phyloP scores from a whole-genome alignment of 768 basidiomycete species.

The Rhodotorula diobovata region DNA sequence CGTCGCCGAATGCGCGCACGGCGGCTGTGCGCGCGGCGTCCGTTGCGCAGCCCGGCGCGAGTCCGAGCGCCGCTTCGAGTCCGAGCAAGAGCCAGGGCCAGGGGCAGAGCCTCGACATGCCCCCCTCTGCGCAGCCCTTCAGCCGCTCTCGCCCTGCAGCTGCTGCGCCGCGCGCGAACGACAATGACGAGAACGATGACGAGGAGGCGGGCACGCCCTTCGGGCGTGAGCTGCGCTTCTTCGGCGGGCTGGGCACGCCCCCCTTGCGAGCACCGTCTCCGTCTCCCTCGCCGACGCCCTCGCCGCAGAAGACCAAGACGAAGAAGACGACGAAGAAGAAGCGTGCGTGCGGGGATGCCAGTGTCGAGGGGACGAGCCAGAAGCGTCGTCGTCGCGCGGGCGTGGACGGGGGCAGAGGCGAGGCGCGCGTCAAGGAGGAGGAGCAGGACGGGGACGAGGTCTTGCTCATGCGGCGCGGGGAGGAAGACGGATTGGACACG shows the following conservation, averaged over 20 bases:
- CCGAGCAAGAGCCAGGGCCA: neutral
- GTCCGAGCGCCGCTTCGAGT: neutral
- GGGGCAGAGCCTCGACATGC: neutral
- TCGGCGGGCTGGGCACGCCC: neutral
- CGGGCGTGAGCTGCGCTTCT: constrained; percentile 1
- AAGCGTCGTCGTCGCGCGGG: too few species aligned
- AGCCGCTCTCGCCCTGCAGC: neutral
- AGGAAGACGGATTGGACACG: neutral
- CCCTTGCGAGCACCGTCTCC: neutral
- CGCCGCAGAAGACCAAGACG: neutral
- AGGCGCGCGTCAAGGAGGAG: neutral
- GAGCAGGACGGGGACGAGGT: neutral
- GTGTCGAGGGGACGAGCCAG: too few species aligned
- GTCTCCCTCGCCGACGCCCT: neutral
- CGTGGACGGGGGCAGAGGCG: neutral
- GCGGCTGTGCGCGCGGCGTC: neutral
- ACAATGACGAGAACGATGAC: neutral
- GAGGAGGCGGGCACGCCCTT: neutral
- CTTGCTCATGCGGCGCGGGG: neutral
- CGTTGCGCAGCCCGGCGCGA: too few species aligned
- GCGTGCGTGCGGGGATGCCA: too few species aligned
- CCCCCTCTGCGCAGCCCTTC: constrained; percentile 18
- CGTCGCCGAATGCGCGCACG: constrained; percentile 10
- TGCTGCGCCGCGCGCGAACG: too few species aligned
- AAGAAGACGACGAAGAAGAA: constrained; percentile 2